A percentile compares a stretch with the other conserved stretches of the same genome.
Evolutionary conservation across 192 early-diverging fungal species (phyloP).

Genomic region (Cladochytrium replicatum): DNA sequence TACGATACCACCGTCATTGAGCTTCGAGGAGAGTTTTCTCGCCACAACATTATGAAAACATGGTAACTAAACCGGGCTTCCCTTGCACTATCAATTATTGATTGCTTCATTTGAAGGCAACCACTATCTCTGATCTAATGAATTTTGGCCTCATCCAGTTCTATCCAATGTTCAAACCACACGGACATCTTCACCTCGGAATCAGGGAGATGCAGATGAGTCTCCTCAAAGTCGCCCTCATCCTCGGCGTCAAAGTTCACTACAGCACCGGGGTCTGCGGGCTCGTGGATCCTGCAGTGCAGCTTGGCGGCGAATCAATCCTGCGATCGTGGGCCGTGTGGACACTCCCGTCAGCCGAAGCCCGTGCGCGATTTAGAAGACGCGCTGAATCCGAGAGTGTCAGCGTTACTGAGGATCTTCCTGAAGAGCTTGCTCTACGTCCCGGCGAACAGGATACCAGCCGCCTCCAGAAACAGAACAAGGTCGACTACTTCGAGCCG

Average conservation of each 20-base stretch:
- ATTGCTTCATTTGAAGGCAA: constrained; percentile 9
- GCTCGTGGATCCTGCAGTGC: constrained; percentile 17
- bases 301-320: neutral
- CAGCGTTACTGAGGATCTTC: no score
- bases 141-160: constrained; percentile 18
- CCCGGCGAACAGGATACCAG: constrained; percentile 14
- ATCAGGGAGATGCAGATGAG: constrained; percentile 25
- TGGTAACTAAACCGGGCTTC: constrained; percentile 7
- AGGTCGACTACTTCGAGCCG: constrained; percentile 26
- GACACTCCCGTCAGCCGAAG: constrained; percentile 17
- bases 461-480: constrained; percentile 10
- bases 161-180: constrained; percentile 13
- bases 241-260: constrained; percentile 18
- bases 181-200: constrained; percentile 24
- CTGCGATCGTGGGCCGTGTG: constrained; percentile 10
- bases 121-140: constrained; percentile 22
- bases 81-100: no score
- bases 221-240: constrained; percentile 24
- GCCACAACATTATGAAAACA: constrained; percentile 38
- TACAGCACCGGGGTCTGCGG: constrained; percentile 26
- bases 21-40: constrained; percentile 21
- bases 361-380: constrained; percentile 4
- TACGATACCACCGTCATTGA: constrained; percentile 21
- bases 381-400: neutral
- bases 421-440: constrained; percentile 22